Percentiles rank a stretch among this genome's conserved stretches.
Conservation (phyloP, 306 rosid genomes). For the Medicago ruthenica region DNA sequence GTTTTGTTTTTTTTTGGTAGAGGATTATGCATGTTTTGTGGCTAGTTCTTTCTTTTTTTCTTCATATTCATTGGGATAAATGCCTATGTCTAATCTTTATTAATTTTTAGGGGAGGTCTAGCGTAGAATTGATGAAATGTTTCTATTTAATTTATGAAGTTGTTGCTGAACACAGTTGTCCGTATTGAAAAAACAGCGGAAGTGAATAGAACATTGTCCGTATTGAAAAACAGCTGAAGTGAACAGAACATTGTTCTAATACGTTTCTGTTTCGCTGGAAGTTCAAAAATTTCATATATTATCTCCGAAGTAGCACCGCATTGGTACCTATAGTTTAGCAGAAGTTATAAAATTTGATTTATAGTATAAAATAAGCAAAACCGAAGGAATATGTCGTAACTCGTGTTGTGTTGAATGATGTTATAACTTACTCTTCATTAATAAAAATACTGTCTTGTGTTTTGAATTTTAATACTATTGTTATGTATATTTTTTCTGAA, state of each 20-base stretch:
- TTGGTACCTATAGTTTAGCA: neutral
- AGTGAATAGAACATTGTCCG: conserved; percentile 2
- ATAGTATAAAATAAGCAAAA: neutral
- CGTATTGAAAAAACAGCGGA: neutral
- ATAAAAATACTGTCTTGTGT: neutral
- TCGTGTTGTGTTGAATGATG: neutral
- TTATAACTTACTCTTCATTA: neutral
- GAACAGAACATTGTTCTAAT: too few relatives aligned
- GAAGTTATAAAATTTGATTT: conserved; percentile 5
- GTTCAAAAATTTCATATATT: neutral
- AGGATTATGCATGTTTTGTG: conserved; percentile 22
- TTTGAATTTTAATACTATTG: neutral
- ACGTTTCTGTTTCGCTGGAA: too few relatives aligned
- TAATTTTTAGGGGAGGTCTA: neutral
- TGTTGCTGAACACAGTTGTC: conserved; percentile 22
- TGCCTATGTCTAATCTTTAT: neutral
- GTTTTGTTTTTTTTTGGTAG: conserved; percentile 8
- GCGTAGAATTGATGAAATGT: conserved; percentile 21
- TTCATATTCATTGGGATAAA: neutral
- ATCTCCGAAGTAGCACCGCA: neutral
- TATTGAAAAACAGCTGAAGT: too few relatives aligned
- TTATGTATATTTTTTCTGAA: conserved; percentile 16
- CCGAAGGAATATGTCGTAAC: neutral
- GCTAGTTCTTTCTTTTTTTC: neutral
- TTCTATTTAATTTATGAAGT: conserved; percentile 20